Base-by-base conservation (phyloP, 805 yeast genomes). In the Zygotorulaspora sp. region DNA sequence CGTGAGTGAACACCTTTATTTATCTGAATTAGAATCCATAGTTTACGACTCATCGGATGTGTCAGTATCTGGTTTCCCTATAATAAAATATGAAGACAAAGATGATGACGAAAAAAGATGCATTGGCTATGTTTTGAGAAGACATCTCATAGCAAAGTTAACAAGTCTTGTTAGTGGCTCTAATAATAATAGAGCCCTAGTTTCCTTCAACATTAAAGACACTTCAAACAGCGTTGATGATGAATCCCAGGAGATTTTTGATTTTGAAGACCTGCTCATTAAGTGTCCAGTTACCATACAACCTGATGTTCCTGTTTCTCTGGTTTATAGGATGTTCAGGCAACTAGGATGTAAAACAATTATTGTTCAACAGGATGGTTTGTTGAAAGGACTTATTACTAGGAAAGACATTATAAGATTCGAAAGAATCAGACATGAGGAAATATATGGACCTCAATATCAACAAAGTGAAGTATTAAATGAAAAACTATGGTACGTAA, bases 261-360 rank as follows among this genome's bases (percentile, higher is more conserved):
- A 50, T 28, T 56, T 56, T 18, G 40, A 41, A 16, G 60, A 55
- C 30, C 50, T 56, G 32, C 50, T 52, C 9, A 75, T 78, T 47
- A 49, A 60, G 3, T 76, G 86, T 9, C 90, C 92, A 3, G 55
- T 88, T 11, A 71, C 77, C 0, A 77, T 84, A 0, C 65, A 72
- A 35, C 58, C 75, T 1, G 56, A 62, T 21, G 68, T 80, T 0
- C 70, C 83, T 0, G 59, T 89, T 21, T 83, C 80, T 44, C 68
- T 74, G 18, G 72, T 81, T 1, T 62, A 80, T 42, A 81, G 82
- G 23, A 62, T 87, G 16, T 90, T 92, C 57, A 72, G 76, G 41
- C 79, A 81, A 47, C 55, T 88, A 19, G 96, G 97, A 0, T 95
- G 96, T 6, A 68, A 83, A 30, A 72, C 79, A 19, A 70, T 92